Percentiles rank a stretch among this genome's conserved stretches.
Evolutionary conservation across 2,329 filamentous ascomycete genomes (phyloP).

Genomic region (Calcarisporium arbuscula): DNA sequence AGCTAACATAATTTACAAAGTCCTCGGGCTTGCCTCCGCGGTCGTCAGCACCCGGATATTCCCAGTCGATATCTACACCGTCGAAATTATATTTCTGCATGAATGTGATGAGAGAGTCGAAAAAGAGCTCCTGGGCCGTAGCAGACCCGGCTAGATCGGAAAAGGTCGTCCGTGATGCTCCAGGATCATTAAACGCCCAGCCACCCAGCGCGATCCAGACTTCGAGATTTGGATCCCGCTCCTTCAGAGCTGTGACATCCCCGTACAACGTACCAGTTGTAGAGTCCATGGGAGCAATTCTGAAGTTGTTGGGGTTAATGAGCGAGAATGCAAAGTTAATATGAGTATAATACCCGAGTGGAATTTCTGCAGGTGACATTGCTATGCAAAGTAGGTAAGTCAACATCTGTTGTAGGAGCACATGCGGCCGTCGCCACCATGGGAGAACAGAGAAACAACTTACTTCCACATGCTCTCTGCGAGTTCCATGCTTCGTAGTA

Average conservation of each 20-base stretch:
- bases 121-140: conserved; percentile 25
- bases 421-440: neutral
- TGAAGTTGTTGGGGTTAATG: conserved; percentile 20
- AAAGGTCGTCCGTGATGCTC: no score
- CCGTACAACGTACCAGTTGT: conserved; percentile 8
- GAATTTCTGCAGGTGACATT: neutral
- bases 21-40: conserved; percentile 16
- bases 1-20: conserved; percentile 13
- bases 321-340: conserved; percentile 24
- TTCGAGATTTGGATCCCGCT: conserved; percentile 18
- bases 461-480: conserved; percentile 8
- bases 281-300: conserved; percentile 19
- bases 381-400: neutral
- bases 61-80: conserved; percentile 21
- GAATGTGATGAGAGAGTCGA: conserved; percentile 23
- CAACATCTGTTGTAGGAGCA: neutral
- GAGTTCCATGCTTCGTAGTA: conserved; percentile 25
- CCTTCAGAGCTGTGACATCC: conserved; percentile 25
- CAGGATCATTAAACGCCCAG: conserved; percentile 30
- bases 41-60: conserved; percentile 19
- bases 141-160: conserved; percentile 17
- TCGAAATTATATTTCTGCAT: conserved; percentile 18
- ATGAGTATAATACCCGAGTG: no score
- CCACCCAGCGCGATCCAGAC: conserved; percentile 31
- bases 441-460: neutral